A percentile compares a stretch with the other conserved stretches of the same genome.
Evolutionary conservation across 495 filamentous ascomycete genomes (phyloP).

Genomic region (Sordaria brevicollis): DNA sequence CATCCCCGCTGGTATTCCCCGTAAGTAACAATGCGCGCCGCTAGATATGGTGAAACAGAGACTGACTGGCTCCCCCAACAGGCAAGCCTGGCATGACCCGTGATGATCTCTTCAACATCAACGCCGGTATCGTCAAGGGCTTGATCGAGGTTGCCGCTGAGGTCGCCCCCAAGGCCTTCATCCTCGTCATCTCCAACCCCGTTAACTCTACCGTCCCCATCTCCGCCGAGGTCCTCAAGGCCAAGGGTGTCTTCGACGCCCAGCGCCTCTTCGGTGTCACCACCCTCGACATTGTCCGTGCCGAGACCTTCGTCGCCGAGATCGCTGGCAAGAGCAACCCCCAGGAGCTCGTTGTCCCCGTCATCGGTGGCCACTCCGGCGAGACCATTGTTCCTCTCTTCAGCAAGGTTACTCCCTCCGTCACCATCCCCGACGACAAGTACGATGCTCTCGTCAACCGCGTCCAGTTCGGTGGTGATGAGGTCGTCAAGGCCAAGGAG

Average conservation of each 20-base stretch:
- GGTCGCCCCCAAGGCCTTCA: slow-evolving; percentile 78
- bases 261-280: slow-evolving; percentile 96
- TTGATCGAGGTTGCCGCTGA: slow-evolving; percentile 79
- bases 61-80: slow-evolving; percentile 24
- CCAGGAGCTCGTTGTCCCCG: slow-evolving; percentile 71
- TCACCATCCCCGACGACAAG: slow-evolving; percentile 77
- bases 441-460: slow-evolving; percentile 80
- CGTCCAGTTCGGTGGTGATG: slow-evolving; percentile 96
- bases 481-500: slow-evolving; percentile 97
- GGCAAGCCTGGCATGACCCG: slow-evolving; percentile 99
- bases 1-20: slow-evolving; percentile 95
- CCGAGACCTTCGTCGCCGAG: slow-evolving; percentile 89
- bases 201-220: slow-evolving; percentile 99
- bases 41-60: slow-evolving; percentile 3
- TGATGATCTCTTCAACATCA: slow-evolving; percentile 98
- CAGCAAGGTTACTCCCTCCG: slow-evolving; percentile 72
- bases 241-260: slow-evolving; percentile 82
- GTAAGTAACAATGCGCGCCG: slow-evolving; percentile 41
- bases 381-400: slow-evolving; percentile 97
- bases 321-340: slow-evolving; percentile 74
- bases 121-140: slow-evolving; percentile 86
- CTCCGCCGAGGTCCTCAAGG: slow-evolving; percentile 90
- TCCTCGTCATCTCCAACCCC: slow-evolving; percentile 96
- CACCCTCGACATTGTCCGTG: slow-evolving; percentile 93
- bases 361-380: slow-evolving; percentile 94